phyloP scores from a whole-genome alignment of 2,329 filamentous ascomycete species.

The Epichloe coenophiala region DNA sequence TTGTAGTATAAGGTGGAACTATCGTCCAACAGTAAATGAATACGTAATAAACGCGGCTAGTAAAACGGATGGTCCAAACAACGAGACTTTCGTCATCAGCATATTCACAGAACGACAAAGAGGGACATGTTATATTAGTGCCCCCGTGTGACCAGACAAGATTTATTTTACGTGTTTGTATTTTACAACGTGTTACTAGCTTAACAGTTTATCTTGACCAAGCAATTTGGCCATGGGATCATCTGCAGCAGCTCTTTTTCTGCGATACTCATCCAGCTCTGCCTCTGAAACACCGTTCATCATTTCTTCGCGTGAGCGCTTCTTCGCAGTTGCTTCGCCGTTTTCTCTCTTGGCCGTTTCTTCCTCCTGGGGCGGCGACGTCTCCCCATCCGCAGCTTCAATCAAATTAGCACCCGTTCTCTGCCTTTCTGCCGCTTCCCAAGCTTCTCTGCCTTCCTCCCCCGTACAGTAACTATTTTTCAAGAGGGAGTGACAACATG shows the following conservation, averaged over 20 bases:
- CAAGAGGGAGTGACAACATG: conserved; percentile 83
- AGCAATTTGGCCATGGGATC: conserved; percentile 81
- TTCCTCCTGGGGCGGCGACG: conserved; percentile 11
- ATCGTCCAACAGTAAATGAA: no score
- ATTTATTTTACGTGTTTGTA: neutral
- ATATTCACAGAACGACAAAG: no score
- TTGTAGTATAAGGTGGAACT: neutral
- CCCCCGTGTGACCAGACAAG: no score
- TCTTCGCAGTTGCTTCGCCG: conserved; percentile 34
- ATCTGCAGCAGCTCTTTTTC: conserved; percentile 56
- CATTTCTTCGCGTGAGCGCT: conserved; percentile 68
- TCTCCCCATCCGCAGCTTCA: conserved; percentile 18
- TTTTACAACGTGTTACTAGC: conserved; percentile 6
- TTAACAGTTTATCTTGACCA: conserved; percentile 55
- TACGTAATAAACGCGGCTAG: no score
- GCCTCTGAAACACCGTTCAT: conserved; percentile 65
- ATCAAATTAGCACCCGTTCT: conserved; percentile 32
- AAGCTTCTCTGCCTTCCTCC: conserved; percentile 70
- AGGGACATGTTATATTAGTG: no score
- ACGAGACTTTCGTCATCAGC: no score
- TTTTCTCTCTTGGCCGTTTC: conserved; percentile 18
- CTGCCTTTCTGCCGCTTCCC: conserved; percentile 59
- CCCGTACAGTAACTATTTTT: conserved; percentile 96
- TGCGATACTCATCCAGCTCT: conserved; percentile 75
- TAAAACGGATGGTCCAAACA: no score